Base-by-base conservation (phyloP, 2,329 filamentous ascomycete species). In the Zymoseptoria crescenta region DNA sequence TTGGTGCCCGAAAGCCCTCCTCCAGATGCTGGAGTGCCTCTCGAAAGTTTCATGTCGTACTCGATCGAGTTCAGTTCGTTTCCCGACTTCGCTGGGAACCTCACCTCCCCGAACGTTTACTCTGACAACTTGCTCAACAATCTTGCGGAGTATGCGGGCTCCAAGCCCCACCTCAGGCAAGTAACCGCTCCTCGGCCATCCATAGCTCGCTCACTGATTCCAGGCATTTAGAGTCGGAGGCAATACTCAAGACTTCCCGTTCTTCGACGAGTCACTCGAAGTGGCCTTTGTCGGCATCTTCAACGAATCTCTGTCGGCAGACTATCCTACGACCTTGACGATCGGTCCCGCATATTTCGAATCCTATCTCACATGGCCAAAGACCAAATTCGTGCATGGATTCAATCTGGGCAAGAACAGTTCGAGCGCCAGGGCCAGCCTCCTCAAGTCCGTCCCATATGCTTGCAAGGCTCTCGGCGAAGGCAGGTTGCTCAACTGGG, bases 241-340 rank as follows among this genome's bases (percentile, higher is more conserved):
- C n/a, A 87, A 86, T 65, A 86, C 84, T 0, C 84, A 87, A 65
- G 84, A 87, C 72, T 85, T 81, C 63, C 82, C 83, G 4, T 74
- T 87, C 45, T 87, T 83, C 70, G 79, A 86, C 62, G 72, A 77
- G 1, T 77, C 76, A 3, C 78, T 84, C 5, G 68, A 75, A 1
- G 73, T 74, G 6, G 80, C 80, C 5, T 73, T 81, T 8, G 76
- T 83, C 54, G 83, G 83, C 29, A 82, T 77, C 1, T 74, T 80
- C 55, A 75, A 84, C 57, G 74, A 76, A 0, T 68, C 70, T 0
- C 75, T 78, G 21, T 83, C 83, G 0, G 61, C 71, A 0, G 83
- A 87, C 70, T 87, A 86, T 62, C 84, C 84, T 1, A 83, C 80
- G 4, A 84, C 78, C 5, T 75, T 87, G 21, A 78, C 76, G 64